A percentile compares a stretch with the other conserved stretches of the same genome.
phyloP scores from a whole-genome alignment of 2,329 filamentous ascomycete species.

The Alternaria hordeiaustralica region DNA sequence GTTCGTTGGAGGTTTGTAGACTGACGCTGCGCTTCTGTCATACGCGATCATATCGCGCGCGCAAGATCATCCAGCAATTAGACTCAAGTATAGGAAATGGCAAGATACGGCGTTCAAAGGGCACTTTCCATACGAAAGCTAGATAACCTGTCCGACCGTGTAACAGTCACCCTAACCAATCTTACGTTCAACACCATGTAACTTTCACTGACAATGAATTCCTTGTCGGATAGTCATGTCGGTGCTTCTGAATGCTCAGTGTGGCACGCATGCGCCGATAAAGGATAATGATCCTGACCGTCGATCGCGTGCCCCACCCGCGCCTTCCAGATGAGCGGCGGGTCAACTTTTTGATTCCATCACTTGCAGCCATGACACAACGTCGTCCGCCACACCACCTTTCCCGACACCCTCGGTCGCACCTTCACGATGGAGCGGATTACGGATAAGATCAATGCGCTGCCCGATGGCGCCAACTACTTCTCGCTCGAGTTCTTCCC shows the following conservation, averaged over 20 bases:
- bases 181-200: too few species aligned
- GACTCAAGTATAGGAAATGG: too few species aligned
- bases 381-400: slow-evolving; percentile 17
- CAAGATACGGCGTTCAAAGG: too few species aligned
- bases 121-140: background rate
- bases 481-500: slow-evolving; percentile 99
- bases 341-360: slow-evolving; percentile 29
- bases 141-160: background rate
- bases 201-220: too few species aligned
- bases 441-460: slow-evolving; percentile 90
- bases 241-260: background rate
- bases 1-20: too few species aligned
- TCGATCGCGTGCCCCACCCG: slow-evolving; percentile 31
- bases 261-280: slow-evolving; percentile 1
- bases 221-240: background rate
- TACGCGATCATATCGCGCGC: too few species aligned
- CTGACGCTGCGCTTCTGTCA: too few species aligned
- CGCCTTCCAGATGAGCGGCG: slow-evolving; percentile 27
- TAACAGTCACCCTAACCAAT: background rate
- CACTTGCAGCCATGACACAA: slow-evolving; percentile 39
- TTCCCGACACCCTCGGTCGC: background rate
- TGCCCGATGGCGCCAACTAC: slow-evolving; percentile 82
- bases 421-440: slow-evolving; percentile 65
- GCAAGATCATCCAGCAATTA: background rate
- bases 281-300: slow-evolving; percentile 18